Conservation (phyloP, 2,329 filamentous ascomycete species). For the Orbilia blumenaviensis region DNA sequence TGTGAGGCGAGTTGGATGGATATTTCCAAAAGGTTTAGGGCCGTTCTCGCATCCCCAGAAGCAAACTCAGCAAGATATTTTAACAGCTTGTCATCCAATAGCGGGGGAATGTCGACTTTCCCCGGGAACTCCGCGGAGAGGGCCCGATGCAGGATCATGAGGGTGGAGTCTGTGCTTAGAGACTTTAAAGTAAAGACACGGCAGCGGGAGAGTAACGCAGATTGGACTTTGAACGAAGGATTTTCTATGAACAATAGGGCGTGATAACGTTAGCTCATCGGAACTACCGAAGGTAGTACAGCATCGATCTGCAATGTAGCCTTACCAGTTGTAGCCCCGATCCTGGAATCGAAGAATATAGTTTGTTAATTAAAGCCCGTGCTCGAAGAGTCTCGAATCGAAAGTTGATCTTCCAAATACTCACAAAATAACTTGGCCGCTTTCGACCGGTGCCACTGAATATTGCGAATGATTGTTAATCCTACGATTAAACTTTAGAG, state of each 20-base stretch:
- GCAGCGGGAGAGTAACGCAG: constrained; percentile 85
- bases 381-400: not conserved
- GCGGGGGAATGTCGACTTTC: constrained; percentile 60
- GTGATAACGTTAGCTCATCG: constrained; percentile 4
- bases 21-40: constrained; percentile 89
- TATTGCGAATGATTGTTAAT: not conserved
- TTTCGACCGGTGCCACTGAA: constrained; percentile 81
- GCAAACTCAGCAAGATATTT: constrained; percentile 84
- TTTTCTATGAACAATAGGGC: constrained; percentile 64
- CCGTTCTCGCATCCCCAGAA: constrained; percentile 91
- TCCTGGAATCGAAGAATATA: constrained; percentile 60
- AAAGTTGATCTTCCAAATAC: constrained; percentile 15
- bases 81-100: constrained; percentile 81
- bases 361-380: not conserved
- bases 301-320: not conserved
- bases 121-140: constrained; percentile 36
- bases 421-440: constrained; percentile 80
- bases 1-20: constrained; percentile 70
- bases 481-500: not conserved
- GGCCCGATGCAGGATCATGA: constrained; percentile 34
- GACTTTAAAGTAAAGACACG: constrained; percentile 86
- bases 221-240: constrained; percentile 90
- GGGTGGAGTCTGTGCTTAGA: constrained; percentile 73
- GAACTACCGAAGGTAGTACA: not conserved
- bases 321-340: constrained; percentile 84